Base-by-base conservation (phyloP, 2,329 filamentous ascomycete species). In the Ophiocordyceps camponoti-leonardi region DNA sequence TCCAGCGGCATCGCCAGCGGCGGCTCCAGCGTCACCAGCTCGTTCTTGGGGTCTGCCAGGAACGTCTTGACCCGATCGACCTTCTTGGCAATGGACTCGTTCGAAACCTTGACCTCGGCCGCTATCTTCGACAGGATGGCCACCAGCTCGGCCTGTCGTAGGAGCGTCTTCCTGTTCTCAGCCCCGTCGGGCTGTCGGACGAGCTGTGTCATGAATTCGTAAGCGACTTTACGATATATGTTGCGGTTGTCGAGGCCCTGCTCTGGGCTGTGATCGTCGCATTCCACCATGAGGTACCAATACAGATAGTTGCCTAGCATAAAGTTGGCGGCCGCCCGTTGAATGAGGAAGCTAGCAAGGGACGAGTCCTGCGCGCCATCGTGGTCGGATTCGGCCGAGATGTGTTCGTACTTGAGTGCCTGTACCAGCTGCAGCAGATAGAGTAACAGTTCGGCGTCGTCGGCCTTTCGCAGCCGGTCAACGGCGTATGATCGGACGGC, bases 221-320 rank as follows among this genome's bases (percentile, higher is more conserved):
- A 98, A 48, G 92, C 88, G 10, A 98, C 85, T 54, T 90, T 87
- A 26, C 85, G 82, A 61, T 94, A 98, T 18, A 96, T 78, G 50
- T 85, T 84, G 42, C 85, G 82, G 57, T 90, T 83, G 47, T 81
- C 78, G 5, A 77, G 70, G 20, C 79, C 73, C 53, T 88, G 85
- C 41, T 86, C 82, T 4, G 79, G 77, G 51, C 83, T 87, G 48
- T 72, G 69, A 59, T 95, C 90, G 53, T 93, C 86, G 53, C 88
- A 93, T 64, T 98, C 93, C 1, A 98, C 92, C 80, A 95, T 95
- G 2, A 98, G 72, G 61, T 96, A 98, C 92, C 92, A 98, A 61
- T 95, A 86, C 45, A 98, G 77, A 63, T 93, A 94, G 59, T 94
- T 98, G 28, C 90, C 92, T 1, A 98, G 73, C 48, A 83, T 81